phyloP scores from a whole-genome alignment of 176 grass and related monocot genomes.

The Rhynchospora breviuscula region DNA sequence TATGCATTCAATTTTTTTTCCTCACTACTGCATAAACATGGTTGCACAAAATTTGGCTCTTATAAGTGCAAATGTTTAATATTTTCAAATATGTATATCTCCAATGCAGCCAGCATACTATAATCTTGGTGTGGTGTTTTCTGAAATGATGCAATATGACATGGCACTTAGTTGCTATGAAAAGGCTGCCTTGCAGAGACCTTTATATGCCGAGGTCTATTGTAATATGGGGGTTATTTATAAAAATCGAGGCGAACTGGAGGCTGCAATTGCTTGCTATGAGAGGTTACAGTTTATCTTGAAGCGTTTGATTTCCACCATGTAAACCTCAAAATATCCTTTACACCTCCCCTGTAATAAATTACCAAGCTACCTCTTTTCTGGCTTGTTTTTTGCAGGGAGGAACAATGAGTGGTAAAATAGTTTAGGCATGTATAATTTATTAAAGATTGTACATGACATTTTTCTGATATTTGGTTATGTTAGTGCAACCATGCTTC shows the following conservation, averaged over 20 bases:
- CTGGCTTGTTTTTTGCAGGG: not conserved
- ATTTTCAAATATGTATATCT: not conserved
- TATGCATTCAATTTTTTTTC: not conserved
- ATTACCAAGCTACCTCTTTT: not conserved
- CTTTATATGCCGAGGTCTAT: constrained; percentile 91
- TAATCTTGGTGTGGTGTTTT: constrained; percentile 98
- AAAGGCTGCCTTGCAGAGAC: constrained; percentile 90
- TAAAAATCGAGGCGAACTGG: constrained; percentile 95
- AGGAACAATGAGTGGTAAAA: not conserved
- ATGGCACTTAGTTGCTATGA: constrained; percentile 92
- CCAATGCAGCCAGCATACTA: constrained; percentile 88
- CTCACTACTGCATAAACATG: not conserved
- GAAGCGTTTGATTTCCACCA: not conserved
- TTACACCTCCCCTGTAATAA: not conserved
- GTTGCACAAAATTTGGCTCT: not conserved
- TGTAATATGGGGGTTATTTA: constrained; percentile 99
- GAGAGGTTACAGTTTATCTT: constrained; percentile 50
- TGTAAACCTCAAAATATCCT: not conserved
- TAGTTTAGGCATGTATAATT: not conserved
- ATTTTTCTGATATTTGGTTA: not conserved
- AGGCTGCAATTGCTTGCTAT: constrained; percentile 91
- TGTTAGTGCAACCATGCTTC: not conserved
- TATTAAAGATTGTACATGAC: not conserved
- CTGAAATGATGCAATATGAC: constrained; percentile 96
- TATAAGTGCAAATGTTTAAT: constrained; percentile 8